Base-by-base conservation (phyloP, 495 filamentous ascomycete species). In the Tuber indicum region DNA sequence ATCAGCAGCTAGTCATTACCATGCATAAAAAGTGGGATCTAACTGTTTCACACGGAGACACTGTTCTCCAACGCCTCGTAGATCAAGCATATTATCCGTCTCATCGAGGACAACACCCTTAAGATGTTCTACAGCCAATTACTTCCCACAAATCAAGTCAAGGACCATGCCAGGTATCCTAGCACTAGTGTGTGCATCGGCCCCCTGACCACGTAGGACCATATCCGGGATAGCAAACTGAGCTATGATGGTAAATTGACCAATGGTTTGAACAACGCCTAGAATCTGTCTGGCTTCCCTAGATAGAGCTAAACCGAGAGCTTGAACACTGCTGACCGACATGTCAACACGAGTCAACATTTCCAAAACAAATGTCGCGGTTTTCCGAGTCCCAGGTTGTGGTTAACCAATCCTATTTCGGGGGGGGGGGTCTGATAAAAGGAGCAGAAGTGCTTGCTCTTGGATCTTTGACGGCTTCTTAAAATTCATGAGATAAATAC, bases 341-440 rank as follows among this genome's bases (percentile, higher is more conserved):
- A 94, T 86, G 79, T 98, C 92, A 80, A 97, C 84, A 72, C 96
- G 92, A 74, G 91, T 91, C 32, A 99, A 88, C 73, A 97, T 92
- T 66, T 96, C 97, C 74, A 97, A 89, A 41, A 93, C 91, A 84
- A 98, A 98, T 44, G 96, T 96, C 44, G 96, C 96, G 14, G 96
- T 99, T 86, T 99, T 99, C 76, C 96, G 96, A 21, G 96, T 99
- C 77, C 96, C 96, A 7, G 96, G 98, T 85, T 99, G 96, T 43
- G 96, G 98, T 84, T 99, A 96, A 39, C 94, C 95, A 77, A 99
- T 94, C 87, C 98, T 91, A 85, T 98, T 98, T 66, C 86, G 88
- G 0, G 95, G 92, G 0, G 95, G 92, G 21, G 94, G 94, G 80
- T 96, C 88, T 78, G 86, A 82, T 77, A 99, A 88, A 75, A 99